Base-by-base conservation (phyloP, 139 green algal species). In the Chlorella sp. region DNA sequence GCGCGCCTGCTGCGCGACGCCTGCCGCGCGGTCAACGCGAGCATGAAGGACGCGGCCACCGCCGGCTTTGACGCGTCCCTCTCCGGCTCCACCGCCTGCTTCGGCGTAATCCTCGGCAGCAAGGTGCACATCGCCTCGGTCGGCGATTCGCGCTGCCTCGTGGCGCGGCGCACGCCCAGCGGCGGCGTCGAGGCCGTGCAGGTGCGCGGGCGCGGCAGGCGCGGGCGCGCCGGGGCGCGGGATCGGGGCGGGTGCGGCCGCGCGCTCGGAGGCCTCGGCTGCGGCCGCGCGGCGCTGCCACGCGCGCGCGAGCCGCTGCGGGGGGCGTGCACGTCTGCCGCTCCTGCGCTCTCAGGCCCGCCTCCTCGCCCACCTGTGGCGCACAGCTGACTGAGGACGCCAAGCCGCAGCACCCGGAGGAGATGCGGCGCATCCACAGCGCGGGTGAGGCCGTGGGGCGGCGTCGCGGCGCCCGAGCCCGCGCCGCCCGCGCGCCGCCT, bases 361-460 rank as follows among this genome's bases (percentile, higher is more conserved):
- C n/a, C n/a, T n/a, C n/a, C n/a, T n/a, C n/a, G n/a, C n/a, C n/a
- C n/a, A n/a, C n/a, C n/a, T n/a, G n/a, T n/a, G n/a, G n/a, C n/a
- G n/a, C n/a, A n/a, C n/a, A n/a, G 1, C 69, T 93, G 45, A 90
- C 86, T 3, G 40, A 72, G 36, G 87, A 91, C 60, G 76, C 82
- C 79, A 90, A 88, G 75, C 83, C 82, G 25, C 40, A 79, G 31
- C 19, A 71, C 35, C 63, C 77, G 2, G 48, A 71, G 33, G 85
- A 91, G 72, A 17, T 35, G 25, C 21, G 72, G 40, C 74, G 87
- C 31, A 91, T 91, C 63, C 17, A 25, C n/a, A n/a, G n/a, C n/a
- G n/a, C n/a, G n/a, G n/a, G n/a, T n/a, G n/a, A n/a, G n/a, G 46
- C 46, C 46, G 46, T 55, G 14, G 46, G 46, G 14, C 14, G 14